phyloP scores from a whole-genome alignment of 805 yeast genomes.

The Teunomyces atbi region DNA sequence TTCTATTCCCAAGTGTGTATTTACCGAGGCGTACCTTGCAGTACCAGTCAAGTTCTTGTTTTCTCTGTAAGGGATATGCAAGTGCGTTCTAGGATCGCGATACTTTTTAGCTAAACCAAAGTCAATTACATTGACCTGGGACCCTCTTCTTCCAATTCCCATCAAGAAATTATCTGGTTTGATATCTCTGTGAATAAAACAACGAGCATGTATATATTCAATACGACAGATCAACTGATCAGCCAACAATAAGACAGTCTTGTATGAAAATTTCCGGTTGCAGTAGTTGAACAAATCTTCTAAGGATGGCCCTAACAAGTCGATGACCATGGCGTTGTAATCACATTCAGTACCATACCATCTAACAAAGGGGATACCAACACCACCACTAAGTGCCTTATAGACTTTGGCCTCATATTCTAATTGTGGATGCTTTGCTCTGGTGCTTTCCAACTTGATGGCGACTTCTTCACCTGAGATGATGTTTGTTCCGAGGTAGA shows the following conservation, averaged over 20 bases:
- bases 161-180: slow-evolving; percentile 81
- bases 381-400: slow-evolving; percentile 92
- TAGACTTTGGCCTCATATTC: slow-evolving; percentile 97
- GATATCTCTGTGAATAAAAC: slow-evolving; percentile 83
- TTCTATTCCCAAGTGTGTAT: slow-evolving; percentile 95
- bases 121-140: slow-evolving; percentile 91
- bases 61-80: slow-evolving; percentile 95
- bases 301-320: slow-evolving; percentile 88
- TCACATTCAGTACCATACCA: slow-evolving; percentile 98
- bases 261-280: slow-evolving; percentile 87
- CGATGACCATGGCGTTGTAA: slow-evolving; percentile 95
- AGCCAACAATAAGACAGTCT: slow-evolving; percentile 88
- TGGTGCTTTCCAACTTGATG: slow-evolving; percentile 83
- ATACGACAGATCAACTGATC: slow-evolving; percentile 93
- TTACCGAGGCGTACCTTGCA: slow-evolving; percentile 92
- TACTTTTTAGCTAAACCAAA: slow-evolving; percentile 92
- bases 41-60: slow-evolving; percentile 96
- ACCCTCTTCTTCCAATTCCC: slow-evolving; percentile 93
- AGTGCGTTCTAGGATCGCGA: slow-evolving; percentile 89
- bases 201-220: slow-evolving; percentile 92
- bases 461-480: slow-evolving; percentile 98
- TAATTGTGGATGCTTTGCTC: slow-evolving; percentile 94
- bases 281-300: slow-evolving; percentile 97
- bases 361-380: slow-evolving; percentile 94
- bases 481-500: slow-evolving; percentile 88